Evolutionary conservation across 192 early-diverging fungal species (phyloP).

Genomic region (Backusella luteola): DNA sequence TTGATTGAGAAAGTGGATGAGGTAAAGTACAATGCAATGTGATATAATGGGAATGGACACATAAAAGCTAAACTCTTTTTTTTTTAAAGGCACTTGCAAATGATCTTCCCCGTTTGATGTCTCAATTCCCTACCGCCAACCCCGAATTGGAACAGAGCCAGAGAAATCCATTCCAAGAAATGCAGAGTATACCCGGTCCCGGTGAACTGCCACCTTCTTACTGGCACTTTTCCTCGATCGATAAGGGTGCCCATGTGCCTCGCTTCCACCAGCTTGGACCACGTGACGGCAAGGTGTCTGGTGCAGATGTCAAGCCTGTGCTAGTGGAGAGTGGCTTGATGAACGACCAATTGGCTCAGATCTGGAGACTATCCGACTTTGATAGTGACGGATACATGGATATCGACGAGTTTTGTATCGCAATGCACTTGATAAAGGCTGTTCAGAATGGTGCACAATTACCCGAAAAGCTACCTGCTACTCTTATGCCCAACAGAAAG

Average conservation of each 20-base stretch:
- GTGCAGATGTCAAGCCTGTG: conserved; percentile 37
- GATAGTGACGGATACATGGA: conserved; percentile 65
- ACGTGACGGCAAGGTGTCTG: conserved; percentile 41
- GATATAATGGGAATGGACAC: too few species aligned
- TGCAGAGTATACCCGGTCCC: neutral
- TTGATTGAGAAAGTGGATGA: conserved; percentile 41
- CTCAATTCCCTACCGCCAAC: conserved; percentile 37
- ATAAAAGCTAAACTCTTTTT: neutral
- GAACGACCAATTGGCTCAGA: conserved; percentile 50
- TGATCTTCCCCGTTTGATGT: conserved; percentile 46
- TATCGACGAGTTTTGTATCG: conserved; percentile 67
- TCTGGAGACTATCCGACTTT: conserved; percentile 65
- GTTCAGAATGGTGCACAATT: conserved; percentile 29
- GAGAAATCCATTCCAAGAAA: conserved; percentile 35
- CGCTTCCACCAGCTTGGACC: conserved; percentile 37
- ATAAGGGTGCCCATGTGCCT: conserved; percentile 36
- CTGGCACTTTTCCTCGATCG: conserved; percentile 35
- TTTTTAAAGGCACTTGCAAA: conserved; percentile 37
- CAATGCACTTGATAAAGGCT: conserved; percentile 55
- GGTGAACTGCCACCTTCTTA: conserved; percentile 35
- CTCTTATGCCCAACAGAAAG: conserved; percentile 28
- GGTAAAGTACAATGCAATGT: conserved; percentile 16
- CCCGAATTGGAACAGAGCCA: conserved; percentile 38
- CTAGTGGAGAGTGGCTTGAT: conserved; percentile 57
- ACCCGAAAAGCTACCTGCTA: conserved; percentile 31